Evolutionary conservation across 306 rosid species (phyloP), one percentile per base, ranked within the genome.

Genomic region (Vigna trinervia): DNA sequence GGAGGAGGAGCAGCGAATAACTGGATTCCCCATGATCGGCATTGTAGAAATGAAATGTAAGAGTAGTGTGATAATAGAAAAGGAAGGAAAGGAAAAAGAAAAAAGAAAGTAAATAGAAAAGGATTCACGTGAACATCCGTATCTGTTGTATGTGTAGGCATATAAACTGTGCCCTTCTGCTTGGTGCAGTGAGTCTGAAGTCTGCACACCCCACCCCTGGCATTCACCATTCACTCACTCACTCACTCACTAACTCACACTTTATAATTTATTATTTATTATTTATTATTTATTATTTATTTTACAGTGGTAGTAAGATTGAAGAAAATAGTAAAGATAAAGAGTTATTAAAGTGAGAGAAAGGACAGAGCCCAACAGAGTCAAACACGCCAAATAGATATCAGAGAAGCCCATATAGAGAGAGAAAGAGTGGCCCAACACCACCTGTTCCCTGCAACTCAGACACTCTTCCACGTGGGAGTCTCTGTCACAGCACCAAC

Each of bases 381-480:
- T 87, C 89, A 87, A 88, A 90, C 89, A 90, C 91, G 87, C 73
- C 89, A 86, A 50, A 60, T 9, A 23, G 41, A 59, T 22, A 22
- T n/a, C 63, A 58, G 63, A 58, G 63, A 52, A 46, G 73, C 80
- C 82, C 84, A 63, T 79, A 32, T 78, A 32, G 57, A 63, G 57
- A 63, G 46, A 41, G 46, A 41, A 4, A 41, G 46, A 8, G 46
- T 76, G 81, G 80, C 78, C 84, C 86, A 86, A 72, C 79, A 70
- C 34, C 73, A 79, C 69, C 85, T 91, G 93, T 89, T 88, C 87
- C 97, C 97, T 88, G 83, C 91, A 3, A 64, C 88, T 81, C 83
- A 76, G 96, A 90, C 97, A 94, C 89, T 83, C 71, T 34, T 83
- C 92, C 91, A 92, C 93, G 91, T 90, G 95, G 82, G 88, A 73